Base-by-base conservation (phyloP, 306 rosid genomes). In the Pyrus pyrifolia region DNA sequence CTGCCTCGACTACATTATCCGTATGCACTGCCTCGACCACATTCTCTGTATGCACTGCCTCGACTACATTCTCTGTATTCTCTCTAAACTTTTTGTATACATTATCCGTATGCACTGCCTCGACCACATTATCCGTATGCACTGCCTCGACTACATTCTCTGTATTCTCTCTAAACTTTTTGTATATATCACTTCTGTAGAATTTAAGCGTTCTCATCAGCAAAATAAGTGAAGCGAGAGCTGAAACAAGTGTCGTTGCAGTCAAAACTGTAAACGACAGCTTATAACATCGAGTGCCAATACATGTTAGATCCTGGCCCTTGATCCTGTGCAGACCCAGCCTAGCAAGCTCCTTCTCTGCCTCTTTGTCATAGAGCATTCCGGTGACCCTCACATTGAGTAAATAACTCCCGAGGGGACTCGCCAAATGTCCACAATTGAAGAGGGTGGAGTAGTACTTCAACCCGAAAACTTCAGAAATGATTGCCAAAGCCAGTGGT, bases 401-500 rank as follows among this genome's bases (percentile, higher is more conserved):
- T 15, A 78, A n/a, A 64, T 78, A 78, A n/a, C 22, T 29, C 25
- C 77, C 81, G 1, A 71, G 5, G 3, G 81, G 81, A 64, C 67
- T 78, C 0, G 76, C 76, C 71, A 71, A 15, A 12, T 63, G 65
- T 3, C 65, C 64, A 19, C 25, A 71, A 52, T 62, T 70, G 71
- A 61, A 42, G 22, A 78, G 25, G 15, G 76, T 51, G 10, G 45
- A 61, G 22, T 69, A 77, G 81, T 77, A 70, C 25, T 69, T 77
- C 18, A 77, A 67, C 40, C 81, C 70, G 22, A 77, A 77, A 15
- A 70, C 49, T 31, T 77, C 70, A 6, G 75, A 77, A n/a, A 77
- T 77, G 70, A 69, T 77, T 10, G 81, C 49, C 38, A 27, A 59
- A 6, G 51, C 30, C 51, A 77, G 7, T 2, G 81, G 69, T 60